Evolutionary conservation across 257 asterid species (phyloP).

Genomic region (Fraxinus americana): DNA sequence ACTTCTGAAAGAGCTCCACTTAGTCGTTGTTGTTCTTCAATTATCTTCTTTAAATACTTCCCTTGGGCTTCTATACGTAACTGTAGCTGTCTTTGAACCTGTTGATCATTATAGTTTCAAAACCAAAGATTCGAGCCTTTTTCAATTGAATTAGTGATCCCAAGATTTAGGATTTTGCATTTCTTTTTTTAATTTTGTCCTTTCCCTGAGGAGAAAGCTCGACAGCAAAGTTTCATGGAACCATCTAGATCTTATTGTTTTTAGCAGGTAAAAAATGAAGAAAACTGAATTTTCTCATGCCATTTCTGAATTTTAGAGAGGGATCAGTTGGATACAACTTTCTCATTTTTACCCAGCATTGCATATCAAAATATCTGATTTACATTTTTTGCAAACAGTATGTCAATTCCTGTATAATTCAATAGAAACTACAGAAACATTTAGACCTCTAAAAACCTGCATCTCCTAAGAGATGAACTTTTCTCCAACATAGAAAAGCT

Average conservation of each 20-base stretch:
- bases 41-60: slow-evolving; percentile 84
- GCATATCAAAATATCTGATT: neutral
- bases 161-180: neutral
- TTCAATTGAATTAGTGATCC: neutral
- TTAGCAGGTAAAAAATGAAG: neutral
- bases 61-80: slow-evolving; percentile 96
- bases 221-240: neutral
- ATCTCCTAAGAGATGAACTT: neutral
- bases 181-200: neutral
- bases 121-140: neutral
- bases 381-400: neutral
- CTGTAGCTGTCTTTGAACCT: slow-evolving; percentile 95
- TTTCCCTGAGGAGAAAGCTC: neutral
- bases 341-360: neutral
- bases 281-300: neutral
- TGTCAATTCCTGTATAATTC: neutral
- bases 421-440: neutral
- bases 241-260: neutral
- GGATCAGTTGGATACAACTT: neutral
- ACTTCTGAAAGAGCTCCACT: slow-evolving; percentile 69
- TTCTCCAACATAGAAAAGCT: neutral
- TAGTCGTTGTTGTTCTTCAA: slow-evolving; percentile 89
- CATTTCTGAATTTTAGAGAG: neutral
- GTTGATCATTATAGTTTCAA: slow-evolving; percentile 12
- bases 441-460: neutral